phyloP scores from a whole-genome alignment of 345 rosid genomes.

The Aquilaria sinensis region DNA sequence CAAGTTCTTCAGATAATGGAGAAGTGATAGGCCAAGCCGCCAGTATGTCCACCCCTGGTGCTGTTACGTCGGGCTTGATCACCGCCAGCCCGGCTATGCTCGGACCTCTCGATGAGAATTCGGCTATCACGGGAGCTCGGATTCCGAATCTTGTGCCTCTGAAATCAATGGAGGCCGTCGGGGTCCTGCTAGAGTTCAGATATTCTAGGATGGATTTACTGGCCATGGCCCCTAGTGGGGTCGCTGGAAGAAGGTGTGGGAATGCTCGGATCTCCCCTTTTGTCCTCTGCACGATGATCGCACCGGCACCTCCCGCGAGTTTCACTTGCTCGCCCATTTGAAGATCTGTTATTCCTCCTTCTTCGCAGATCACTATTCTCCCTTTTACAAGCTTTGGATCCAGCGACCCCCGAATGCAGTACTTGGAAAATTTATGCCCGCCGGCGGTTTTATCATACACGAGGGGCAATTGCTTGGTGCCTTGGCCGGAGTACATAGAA shows the following conservation, averaged over 20 bases:
- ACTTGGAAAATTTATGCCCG: neutral
- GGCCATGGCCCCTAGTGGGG: slow-evolving; percentile 41
- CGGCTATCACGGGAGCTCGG: slow-evolving; percentile 62
- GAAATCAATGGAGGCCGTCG: slow-evolving; percentile 52
- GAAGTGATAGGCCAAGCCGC: slow-evolving; percentile 67
- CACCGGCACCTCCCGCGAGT: slow-evolving; percentile 55
- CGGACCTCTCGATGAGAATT: slow-evolving; percentile 85
- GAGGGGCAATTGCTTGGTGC: slow-evolving; percentile 28
- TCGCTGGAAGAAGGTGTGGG: slow-evolving; percentile 62
- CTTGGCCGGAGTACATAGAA: slow-evolving; percentile 36
- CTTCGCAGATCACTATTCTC: slow-evolving; percentile 35
- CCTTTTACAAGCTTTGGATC: slow-evolving; percentile 25
- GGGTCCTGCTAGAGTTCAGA: slow-evolving; percentile 26
- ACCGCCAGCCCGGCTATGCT: slow-evolving; percentile 42
- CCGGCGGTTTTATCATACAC: too few relatives aligned
- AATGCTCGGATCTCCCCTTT: slow-evolving; percentile 49
- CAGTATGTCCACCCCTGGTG: slow-evolving; percentile 74
- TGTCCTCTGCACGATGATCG: slow-evolving; percentile 46
- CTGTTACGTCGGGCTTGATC: slow-evolving; percentile 73
- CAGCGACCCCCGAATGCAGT: slow-evolving; percentile 21
- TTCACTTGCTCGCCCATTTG: slow-evolving; percentile 35
- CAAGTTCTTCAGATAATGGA: slow-evolving; percentile 30
- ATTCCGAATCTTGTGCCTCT: slow-evolving; percentile 48
- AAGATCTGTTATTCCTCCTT: slow-evolving; percentile 9
- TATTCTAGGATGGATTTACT: slow-evolving; percentile 36